Evolutionary conservation across 192 early-diverging fungal species (phyloP).

Genomic region (Gryganskiella cystojenkinii): DNA sequence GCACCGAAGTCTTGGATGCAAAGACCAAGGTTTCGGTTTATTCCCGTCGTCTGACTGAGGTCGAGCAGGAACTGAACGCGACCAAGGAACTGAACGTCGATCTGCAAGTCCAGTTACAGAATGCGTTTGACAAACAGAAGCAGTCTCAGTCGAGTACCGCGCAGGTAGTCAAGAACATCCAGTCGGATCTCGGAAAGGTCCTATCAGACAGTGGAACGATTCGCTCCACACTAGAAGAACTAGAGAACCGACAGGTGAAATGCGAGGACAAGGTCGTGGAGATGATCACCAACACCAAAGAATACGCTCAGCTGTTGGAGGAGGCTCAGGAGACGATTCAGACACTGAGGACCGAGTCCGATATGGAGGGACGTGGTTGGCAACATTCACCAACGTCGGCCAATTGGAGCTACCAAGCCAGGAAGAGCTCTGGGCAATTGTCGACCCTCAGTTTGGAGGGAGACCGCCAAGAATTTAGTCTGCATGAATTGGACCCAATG

Average conservation of each 20-base stretch:
- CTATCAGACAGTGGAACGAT: constrained; percentile 65
- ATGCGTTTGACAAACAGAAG: constrained; percentile 63
- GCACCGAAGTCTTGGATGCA: constrained; percentile 66
- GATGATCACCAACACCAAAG: constrained; percentile 66
- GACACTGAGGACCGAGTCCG: constrained; percentile 57
- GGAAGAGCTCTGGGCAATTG: constrained; percentile 14
- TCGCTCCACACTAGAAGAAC: constrained; percentile 60
- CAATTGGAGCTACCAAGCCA: constrained; percentile 2
- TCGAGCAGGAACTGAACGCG: constrained; percentile 63
- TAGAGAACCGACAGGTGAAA: constrained; percentile 64
- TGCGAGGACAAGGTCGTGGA: constrained; percentile 64
- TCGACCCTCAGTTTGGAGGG: constrained; percentile 32
- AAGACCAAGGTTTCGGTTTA: constrained; percentile 63
- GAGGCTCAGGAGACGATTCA: constrained; percentile 71
- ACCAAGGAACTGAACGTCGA: constrained; percentile 69
- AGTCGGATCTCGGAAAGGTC: constrained; percentile 63
- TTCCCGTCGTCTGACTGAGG: constrained; percentile 64
- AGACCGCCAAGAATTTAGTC: background rate
- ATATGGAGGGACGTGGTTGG: constrained; percentile 53
- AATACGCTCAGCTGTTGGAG: constrained; percentile 67
- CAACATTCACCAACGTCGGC: background rate
- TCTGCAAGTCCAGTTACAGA: constrained; percentile 62
- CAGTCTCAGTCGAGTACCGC: constrained; percentile 67
- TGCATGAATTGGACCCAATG: constrained; percentile 3
- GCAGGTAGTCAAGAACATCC: constrained; percentile 67